Evolutionary conservation across 805 yeast genomes (phyloP).

Genomic region (Teunomyces barrocoloradensis): DNA sequence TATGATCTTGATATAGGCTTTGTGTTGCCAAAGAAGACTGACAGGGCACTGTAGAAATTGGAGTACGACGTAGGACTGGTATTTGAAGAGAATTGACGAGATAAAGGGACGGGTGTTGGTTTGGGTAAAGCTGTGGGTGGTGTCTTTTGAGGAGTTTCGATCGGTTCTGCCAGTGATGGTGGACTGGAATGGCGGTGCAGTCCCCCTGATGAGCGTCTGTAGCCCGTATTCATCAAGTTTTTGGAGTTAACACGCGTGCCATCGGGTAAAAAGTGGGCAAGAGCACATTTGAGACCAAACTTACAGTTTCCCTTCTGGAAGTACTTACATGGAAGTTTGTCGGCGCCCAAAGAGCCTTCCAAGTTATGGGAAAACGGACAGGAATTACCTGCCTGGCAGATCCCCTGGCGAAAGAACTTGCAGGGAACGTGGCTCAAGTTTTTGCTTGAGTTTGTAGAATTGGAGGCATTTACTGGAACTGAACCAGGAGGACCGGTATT

Average conservation of each 20-base stretch:
- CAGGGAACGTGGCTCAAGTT: slow-evolving; percentile 95
- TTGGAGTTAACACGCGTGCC: slow-evolving; percentile 73
- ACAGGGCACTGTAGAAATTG: slow-evolving; percentile 1
- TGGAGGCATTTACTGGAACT: slow-evolving; percentile 13
- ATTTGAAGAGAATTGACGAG: slow-evolving; percentile 13
- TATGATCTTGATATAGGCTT: slow-evolving; percentile 5
- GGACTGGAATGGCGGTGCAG: slow-evolving; percentile 2
- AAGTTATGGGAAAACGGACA: slow-evolving; percentile 89
- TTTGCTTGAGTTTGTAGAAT: slow-evolving; percentile 19
- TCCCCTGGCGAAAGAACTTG: slow-evolving; percentile 87
- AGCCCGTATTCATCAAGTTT: slow-evolving; percentile 10
- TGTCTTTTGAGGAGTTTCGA: background rate
- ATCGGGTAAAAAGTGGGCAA: slow-evolving; percentile 87
- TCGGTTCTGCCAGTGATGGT: background rate
- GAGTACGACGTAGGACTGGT: slow-evolving; percentile 6
- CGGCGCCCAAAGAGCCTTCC: slow-evolving; percentile 52
- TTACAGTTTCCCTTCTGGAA: slow-evolving; percentile 96
- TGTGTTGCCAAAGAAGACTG: slow-evolving; percentile 1
- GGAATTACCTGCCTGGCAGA: slow-evolving; percentile 89
- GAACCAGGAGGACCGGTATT: slow-evolving; percentile 37
- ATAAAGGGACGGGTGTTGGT: background rate
- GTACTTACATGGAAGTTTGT: slow-evolving; percentile 77
- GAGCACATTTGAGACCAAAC: slow-evolving; percentile 91
- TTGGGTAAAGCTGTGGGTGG: background rate
- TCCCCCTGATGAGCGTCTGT: background rate